Base-by-base conservation (phyloP, 2,329 filamentous ascomycete genomes). In the Dactylellina sp. region DNA sequence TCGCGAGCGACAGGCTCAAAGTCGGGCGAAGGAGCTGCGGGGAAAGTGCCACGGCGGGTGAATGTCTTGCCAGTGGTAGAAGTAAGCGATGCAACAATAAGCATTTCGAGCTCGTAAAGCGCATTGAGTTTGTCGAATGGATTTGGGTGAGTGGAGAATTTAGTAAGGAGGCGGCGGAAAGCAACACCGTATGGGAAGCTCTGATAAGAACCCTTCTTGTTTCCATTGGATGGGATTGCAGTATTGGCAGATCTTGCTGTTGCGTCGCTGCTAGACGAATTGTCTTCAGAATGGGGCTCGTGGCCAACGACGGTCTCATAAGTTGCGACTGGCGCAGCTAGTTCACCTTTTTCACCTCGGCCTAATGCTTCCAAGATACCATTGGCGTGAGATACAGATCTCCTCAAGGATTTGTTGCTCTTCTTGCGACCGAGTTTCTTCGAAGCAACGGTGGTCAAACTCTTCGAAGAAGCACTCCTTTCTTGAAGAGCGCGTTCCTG, bases 61-160 rank as follows among this genome's bases (percentile, higher is more conserved):
- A 81, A 80, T 71, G 81, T 83, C 42, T 83, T 80, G 75, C 83
- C 81, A 78, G 85, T 84, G 2, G 84, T 84, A 11, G 86, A 86
- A 22, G 86, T 87, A 11, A 94, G 82, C 0, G 90, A 94, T 0
- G 91, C 91, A 24, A 91, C 84, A 65, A 96, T 91, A 49, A 99
- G 85, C 44, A 90, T 88, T 79, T 96, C 89, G 3, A 99, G 85
- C 80, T 97, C 92, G 74, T 90, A 89, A 2, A 98, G 84, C 0
- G 91, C 90, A 76, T 90, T 89, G 11, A 99, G 85, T 81, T 99
- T 99, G 20, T 88, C 86, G 77, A 91, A 91, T 0, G 95, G 95
- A 79, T 95, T 96, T 0, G 92, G 91, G 76, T 96, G 91, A 2
- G 93, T 91, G 44, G 91, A 92, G 77, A 99, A 96, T 83, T 92